These are phyloP conservation scores for Murraya paniculata DNA, from an alignment of 345 rosid genomes.

Conservation along the genomic window DNA sequence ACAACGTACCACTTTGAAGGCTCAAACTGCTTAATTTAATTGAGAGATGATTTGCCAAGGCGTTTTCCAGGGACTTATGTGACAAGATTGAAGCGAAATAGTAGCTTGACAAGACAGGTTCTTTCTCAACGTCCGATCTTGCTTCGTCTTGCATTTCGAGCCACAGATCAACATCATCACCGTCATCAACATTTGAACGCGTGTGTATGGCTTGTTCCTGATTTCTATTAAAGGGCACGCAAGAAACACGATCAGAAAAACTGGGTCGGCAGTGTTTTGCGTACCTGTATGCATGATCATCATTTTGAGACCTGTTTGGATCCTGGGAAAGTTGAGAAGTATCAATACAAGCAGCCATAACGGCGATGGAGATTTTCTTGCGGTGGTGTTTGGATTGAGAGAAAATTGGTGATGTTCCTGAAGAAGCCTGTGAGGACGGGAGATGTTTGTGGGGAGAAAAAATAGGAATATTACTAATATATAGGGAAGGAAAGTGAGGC, in stretches of 20 bases:
- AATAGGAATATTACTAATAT: conserved; percentile 21
- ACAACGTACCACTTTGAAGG: conserved; percentile 54
- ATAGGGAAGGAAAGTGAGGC: conserved; percentile 33
- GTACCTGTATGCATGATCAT: conserved; percentile 35
- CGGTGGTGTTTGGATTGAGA: background rate
- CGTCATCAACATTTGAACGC: conserved; percentile 22
- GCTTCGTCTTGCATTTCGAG: conserved; percentile 64
- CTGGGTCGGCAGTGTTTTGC: conserved; percentile 38
- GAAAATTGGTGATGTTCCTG: conserved; percentile 1
- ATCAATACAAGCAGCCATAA: conserved; percentile 74
- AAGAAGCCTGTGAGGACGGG: conserved; percentile 12
- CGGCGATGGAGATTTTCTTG: conserved; percentile 16
- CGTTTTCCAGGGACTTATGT: conserved; percentile 56
- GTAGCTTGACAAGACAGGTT: conserved; percentile 67
- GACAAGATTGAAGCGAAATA: conserved; percentile 64
- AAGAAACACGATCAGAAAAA: conserved; percentile 28
- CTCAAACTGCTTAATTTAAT: conserved; percentile 60
- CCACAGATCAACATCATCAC: conserved; percentile 45
- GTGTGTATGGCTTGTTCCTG: conserved; percentile 36
- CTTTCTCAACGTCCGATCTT: conserved; percentile 50
- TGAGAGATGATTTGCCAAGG: conserved; percentile 69
- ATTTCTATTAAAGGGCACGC: conserved; percentile 28
- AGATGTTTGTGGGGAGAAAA: conserved; percentile 5
- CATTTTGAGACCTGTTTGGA: conserved; percentile 36
- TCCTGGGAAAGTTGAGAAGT: conserved; percentile 49